phyloP scores from a whole-genome alignment of 208 protist genomes.

The Sergeia podlipaevii region DNA sequence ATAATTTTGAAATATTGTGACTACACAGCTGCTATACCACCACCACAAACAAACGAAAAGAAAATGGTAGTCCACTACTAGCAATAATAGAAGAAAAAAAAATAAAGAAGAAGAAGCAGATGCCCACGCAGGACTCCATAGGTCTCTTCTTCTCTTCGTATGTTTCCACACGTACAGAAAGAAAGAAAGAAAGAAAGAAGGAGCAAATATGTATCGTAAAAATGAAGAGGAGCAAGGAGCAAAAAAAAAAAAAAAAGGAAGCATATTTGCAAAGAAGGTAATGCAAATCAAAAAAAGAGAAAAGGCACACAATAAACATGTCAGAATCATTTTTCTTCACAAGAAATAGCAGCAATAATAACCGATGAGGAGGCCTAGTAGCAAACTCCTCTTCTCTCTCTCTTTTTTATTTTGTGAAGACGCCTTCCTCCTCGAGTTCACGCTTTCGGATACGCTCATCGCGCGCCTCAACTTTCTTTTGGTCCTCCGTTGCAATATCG shows the following conservation, averaged over 20 bases:
- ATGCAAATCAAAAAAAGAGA: not conserved
- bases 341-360: too few species aligned
- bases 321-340: too few species aligned
- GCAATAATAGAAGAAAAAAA: constrained; percentile 3
- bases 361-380: too few species aligned
- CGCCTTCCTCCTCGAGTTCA: constrained; percentile 80
- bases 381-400: too few species aligned
- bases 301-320: too few species aligned
- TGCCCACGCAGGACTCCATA: constrained; percentile 2
- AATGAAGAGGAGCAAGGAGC: constrained; percentile 10
- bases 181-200: constrained; percentile 9
- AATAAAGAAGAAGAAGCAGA: constrained; percentile 9
- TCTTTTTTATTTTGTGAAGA: constrained; percentile 54
- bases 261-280: too few species aligned
- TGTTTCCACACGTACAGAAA: too few species aligned
- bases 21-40: too few species aligned
- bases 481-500: constrained; percentile 81
- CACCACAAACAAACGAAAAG: too few species aligned
- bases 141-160: not conserved
- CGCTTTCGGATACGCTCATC: constrained; percentile 77
- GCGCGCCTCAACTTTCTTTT: constrained; percentile 84
- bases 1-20: too few species aligned
- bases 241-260: constrained; percentile 13
- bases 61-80: too few species aligned
- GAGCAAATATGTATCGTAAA: constrained; percentile 3